Percentiles rank a stretch among this genome's conserved stretches.
Evolutionary conservation across 2,329 filamentous ascomycete species (phyloP).

Genomic region (Pyricularia grisea): DNA sequence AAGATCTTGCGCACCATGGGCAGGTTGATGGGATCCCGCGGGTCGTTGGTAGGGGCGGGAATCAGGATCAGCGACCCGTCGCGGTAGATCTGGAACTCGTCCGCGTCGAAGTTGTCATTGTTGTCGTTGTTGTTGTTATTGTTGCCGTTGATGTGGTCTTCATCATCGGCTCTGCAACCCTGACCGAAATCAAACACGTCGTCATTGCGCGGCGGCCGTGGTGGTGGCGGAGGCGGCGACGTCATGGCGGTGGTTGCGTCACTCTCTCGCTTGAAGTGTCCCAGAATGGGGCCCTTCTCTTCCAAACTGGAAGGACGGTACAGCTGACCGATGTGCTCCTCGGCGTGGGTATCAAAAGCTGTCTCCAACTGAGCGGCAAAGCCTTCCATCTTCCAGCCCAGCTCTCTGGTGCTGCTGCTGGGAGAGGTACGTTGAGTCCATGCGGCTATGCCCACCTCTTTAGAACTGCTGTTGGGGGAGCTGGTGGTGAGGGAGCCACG

Average conservation of each 20-base stretch:
- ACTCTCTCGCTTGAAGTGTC: not conserved
- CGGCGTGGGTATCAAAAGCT: not conserved
- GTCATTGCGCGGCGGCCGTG: not conserved
- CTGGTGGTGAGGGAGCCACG: not conserved
- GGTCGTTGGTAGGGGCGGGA: not conserved
- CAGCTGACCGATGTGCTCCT: not conserved
- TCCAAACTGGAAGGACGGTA: not conserved
- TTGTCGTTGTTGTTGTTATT: not conserved
- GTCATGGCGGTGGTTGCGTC: not conserved
- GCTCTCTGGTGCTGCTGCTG: not conserved
- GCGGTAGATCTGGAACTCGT: not conserved
- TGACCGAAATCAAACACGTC: not conserved
- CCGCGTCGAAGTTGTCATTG: not conserved
- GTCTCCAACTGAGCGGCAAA: not conserved
- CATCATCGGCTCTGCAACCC: not conserved
- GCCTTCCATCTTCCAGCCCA: not conserved
- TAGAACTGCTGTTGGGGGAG: not conserved
- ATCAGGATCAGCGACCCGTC: not conserved
- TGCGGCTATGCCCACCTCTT: not conserved
- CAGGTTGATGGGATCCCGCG: conserved; percentile 19
- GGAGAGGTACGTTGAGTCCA: not conserved
- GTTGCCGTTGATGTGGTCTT: not conserved
- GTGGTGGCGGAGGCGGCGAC: not conserved
- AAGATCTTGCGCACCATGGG: conserved; percentile 20
- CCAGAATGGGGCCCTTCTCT: not conserved